A percentile compares a stretch with the other conserved stretches of the same genome.
phyloP scores from a whole-genome alignment of 176 grass and related monocot genomes.

The Rhynchospora breviuscula region DNA sequence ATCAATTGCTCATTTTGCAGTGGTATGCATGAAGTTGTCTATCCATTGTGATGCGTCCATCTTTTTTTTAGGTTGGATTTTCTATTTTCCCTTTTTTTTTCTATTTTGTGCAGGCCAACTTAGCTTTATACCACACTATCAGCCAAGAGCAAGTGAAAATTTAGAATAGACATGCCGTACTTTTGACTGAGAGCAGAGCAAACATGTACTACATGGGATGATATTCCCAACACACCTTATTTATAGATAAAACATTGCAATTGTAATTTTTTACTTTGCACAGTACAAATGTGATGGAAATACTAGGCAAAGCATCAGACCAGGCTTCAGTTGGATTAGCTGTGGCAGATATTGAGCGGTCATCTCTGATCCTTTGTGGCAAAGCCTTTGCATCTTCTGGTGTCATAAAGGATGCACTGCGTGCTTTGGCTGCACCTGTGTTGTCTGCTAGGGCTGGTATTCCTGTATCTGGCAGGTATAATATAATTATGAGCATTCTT shows the following conservation, averaged over 20 bases:
- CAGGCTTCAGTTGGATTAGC: conserved; percentile 60
- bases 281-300: conserved; percentile 60
- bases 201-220: not conserved
- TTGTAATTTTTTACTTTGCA: conserved; percentile 19
- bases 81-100: not conserved
- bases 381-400: conserved; percentile 64
- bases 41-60: not conserved
- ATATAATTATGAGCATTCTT: not conserved
- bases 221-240: not conserved
- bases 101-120: not conserved
- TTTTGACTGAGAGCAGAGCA: not conserved
- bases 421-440: conserved; percentile 66
- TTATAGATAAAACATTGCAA: not conserved
- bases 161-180: not conserved
- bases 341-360: conserved; percentile 62
- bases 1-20: not conserved
- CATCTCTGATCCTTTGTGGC: conserved; percentile 74
- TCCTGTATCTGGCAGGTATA: conserved; percentile 64
- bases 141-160: conserved; percentile 5
- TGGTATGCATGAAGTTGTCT: not conserved
- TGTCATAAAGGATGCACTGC: conserved; percentile 57
- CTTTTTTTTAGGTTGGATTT: not conserved
- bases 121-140: not conserved
- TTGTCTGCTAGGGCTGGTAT: conserved; percentile 72
- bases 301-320: conserved; percentile 42